Evolutionary conservation across 345 rosid species (phyloP).

Genomic region (Populus tremula): DNA sequence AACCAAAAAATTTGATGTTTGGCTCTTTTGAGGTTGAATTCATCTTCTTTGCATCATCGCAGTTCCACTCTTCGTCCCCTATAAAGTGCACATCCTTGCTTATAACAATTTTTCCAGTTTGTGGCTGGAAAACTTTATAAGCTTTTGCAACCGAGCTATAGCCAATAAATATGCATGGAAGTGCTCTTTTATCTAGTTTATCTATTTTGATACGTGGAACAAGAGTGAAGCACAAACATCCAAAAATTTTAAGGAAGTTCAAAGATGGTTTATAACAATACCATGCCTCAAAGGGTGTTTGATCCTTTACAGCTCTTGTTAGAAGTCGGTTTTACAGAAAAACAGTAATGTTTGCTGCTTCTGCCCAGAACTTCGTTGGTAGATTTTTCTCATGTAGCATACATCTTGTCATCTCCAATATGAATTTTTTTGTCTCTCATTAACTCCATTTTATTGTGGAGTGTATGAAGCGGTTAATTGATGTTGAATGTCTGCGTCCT

Average conservation of each 20-base stretch:
- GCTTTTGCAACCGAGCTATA: neutral
- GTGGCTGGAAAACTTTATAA: neutral
- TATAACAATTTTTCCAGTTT: neutral
- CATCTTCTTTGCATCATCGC: neutral
- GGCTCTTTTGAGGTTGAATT: neutral
- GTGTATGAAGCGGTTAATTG: neutral
- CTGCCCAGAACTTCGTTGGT: neutral
- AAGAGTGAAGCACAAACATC: neutral
- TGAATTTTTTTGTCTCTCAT: neutral
- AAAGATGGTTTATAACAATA: neutral
- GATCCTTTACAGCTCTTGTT: neutral
- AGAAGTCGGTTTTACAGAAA: neutral
- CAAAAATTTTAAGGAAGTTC: neutral
- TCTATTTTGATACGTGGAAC: neutral
- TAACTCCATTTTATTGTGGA: neutral
- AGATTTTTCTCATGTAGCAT: neutral
- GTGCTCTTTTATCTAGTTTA: neutral
- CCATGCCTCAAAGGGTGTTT: neutral
- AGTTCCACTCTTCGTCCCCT: neutral
- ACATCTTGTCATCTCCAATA: neutral
- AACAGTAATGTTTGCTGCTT: fast-evolving
- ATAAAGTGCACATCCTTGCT: neutral
- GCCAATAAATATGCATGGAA: neutral
- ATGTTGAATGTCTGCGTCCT: neutral
- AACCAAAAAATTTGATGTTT: too few species aligned